Percentiles rank a stretch among this genome's conserved stretches.
phyloP scores from a whole-genome alignment of 2,329 filamentous ascomycete species.

The Paraphoma sp. region DNA sequence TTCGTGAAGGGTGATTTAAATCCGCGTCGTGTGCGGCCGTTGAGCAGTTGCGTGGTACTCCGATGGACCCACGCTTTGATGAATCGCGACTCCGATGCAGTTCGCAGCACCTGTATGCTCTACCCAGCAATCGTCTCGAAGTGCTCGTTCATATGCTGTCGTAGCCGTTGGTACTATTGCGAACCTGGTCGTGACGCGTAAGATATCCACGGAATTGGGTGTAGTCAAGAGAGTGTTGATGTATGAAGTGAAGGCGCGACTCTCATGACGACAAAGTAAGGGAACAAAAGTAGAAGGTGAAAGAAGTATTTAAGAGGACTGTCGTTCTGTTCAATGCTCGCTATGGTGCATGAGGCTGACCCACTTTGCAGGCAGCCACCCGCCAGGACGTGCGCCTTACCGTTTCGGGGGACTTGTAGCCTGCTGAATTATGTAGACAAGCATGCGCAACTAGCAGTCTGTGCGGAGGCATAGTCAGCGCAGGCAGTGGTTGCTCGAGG shows the following conservation, averaged over 20 bases:
- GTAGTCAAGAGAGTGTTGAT: neutral
- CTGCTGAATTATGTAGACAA: neutral
- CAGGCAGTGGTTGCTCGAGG: too few relatives aligned
- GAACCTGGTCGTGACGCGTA: too few relatives aligned
- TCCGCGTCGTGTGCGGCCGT: too few relatives aligned
- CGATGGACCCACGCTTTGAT: too few relatives aligned
- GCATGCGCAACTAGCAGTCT: neutral
- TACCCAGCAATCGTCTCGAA: too few relatives aligned
- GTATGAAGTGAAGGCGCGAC: neutral
- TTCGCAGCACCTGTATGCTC: neutral
- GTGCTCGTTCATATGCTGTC: too few relatives aligned
- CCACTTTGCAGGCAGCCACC: slow-evolving; percentile 3
- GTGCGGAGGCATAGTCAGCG: neutral
- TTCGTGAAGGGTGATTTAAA: too few relatives aligned
- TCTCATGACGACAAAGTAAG: neutral
- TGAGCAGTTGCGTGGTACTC: too few relatives aligned
- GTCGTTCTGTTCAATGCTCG: neutral
- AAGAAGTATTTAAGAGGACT: neutral
- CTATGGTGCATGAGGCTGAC: neutral
- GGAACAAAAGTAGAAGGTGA: neutral
- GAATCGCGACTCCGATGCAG: neutral
- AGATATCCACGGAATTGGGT: too few relatives aligned
- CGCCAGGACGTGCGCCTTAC: neutral
- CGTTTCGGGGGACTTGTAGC: neutral
- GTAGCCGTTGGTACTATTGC: too few relatives aligned